phyloP scores from a whole-genome alignment of 1,284 basidiomycete genomes.

The Tetrapyrgos nigripes region DNA sequence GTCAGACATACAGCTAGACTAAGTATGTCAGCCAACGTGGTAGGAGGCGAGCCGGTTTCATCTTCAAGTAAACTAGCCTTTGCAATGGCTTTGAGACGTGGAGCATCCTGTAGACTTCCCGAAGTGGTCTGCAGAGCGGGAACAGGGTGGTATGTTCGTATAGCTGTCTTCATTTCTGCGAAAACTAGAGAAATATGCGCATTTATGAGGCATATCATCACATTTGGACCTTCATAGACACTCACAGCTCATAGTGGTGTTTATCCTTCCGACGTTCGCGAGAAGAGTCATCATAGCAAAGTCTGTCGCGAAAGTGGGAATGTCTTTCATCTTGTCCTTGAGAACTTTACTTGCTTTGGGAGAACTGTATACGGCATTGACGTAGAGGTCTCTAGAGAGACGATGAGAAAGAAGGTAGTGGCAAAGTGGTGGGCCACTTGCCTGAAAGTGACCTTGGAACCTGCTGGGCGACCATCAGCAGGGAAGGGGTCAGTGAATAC shows the following conservation, averaged over 20 bases:
- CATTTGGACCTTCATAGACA: constrained; percentile 28
- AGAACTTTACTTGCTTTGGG: constrained; percentile 62
- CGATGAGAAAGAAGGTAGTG: neutral
- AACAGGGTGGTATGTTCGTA: constrained; percentile 85
- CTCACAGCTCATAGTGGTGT: constrained; percentile 87
- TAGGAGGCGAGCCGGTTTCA: constrained; percentile 48
- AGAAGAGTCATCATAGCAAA: constrained; percentile 81
- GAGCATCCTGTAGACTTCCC: constrained; percentile 82
- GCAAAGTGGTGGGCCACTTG: neutral
- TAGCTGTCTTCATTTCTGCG: constrained; percentile 82
- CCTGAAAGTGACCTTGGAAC: constrained; percentile 16
- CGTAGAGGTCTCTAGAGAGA: constrained; percentile 76
- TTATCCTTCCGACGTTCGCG: constrained; percentile 83
- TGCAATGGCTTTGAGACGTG: constrained; percentile 75
- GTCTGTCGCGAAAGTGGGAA: constrained; percentile 71
- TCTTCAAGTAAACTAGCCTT: constrained; percentile 58
- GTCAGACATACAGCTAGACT: constrained; percentile 46
- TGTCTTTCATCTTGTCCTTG: constrained; percentile 74
- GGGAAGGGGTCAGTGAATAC: constrained; percentile 73
- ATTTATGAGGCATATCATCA: constrained; percentile 1
- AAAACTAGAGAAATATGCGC: constrained; percentile 53
- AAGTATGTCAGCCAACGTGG: constrained; percentile 54
- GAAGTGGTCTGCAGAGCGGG: constrained; percentile 80
- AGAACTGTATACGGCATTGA: constrained; percentile 73
- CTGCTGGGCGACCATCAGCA: constrained; percentile 38